Conservation (phyloP, 164 flowering plant genomes). For the Sextonia rubra region DNA sequence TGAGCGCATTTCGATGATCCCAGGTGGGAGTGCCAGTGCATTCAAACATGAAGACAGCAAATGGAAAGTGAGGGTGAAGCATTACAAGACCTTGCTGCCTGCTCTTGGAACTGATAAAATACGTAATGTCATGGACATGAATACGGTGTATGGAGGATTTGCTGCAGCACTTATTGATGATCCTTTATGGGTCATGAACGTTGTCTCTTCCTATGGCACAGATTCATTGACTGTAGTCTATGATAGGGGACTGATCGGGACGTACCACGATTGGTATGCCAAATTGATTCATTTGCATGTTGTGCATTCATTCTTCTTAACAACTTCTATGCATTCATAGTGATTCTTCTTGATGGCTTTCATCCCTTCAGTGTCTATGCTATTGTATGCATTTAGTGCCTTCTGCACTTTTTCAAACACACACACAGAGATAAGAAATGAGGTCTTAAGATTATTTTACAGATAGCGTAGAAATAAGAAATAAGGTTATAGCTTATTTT, state of each 20-base stretch:
- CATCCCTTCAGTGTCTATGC: background rate
- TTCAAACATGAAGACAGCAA: slow-evolving; percentile 86
- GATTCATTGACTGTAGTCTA: slow-evolving; percentile 78
- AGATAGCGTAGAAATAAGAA: too few relatives aligned
- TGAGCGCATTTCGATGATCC: slow-evolving; percentile 58
- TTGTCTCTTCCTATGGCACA: slow-evolving; percentile 81
- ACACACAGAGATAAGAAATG: too few relatives aligned
- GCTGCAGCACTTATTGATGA: slow-evolving; percentile 74
- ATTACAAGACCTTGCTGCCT: slow-evolving; percentile 81
- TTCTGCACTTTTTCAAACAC: too few relatives aligned
- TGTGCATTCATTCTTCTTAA: too few relatives aligned
- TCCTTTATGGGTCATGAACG: slow-evolving; percentile 99
- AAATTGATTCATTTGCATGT: background rate
- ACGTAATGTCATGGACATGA: slow-evolving; percentile 97
- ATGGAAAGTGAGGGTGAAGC: slow-evolving; percentile 80
- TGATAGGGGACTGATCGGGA: slow-evolving; percentile 93
- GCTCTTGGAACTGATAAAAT: slow-evolving; percentile 77
- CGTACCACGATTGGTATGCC: slow-evolving; percentile 90
- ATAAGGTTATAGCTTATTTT: too few relatives aligned
- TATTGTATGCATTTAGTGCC: too few relatives aligned
- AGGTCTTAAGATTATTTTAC: too few relatives aligned
- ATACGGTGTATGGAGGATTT: slow-evolving; percentile 88
- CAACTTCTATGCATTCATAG: too few relatives aligned
- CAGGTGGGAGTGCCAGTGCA: slow-evolving; percentile 62
- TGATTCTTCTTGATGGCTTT: too few relatives aligned